Evolutionary conservation across 192 early-diverging fungal species (phyloP).

Genomic region (Coemansia brasiliensis): DNA sequence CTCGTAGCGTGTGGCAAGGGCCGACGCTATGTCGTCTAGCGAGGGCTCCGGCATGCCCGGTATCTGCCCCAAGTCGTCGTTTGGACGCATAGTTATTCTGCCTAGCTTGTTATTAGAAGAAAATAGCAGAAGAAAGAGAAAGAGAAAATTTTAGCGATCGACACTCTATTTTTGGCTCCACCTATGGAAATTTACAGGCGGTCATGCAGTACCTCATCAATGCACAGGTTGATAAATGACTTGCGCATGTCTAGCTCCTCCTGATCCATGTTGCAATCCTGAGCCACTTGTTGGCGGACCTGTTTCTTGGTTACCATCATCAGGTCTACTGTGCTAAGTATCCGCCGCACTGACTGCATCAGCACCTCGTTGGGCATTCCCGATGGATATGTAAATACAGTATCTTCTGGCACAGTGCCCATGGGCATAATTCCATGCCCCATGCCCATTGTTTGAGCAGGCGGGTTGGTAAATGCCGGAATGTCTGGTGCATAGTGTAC

Average conservation of each 20-base stretch:
- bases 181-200: constrained; percentile 19
- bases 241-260: constrained; percentile 81
- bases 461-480: constrained; percentile 4
- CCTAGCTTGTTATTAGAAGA: neutral
- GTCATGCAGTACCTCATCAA: constrained; percentile 62
- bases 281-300: constrained; percentile 86
- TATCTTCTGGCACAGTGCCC: constrained; percentile 9
- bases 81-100: constrained; percentile 45
- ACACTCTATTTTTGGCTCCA: constrained; percentile 13
- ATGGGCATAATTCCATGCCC: constrained; percentile 9
- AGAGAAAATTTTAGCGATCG: constrained; percentile 5
- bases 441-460: neutral
- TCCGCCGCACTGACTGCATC: constrained; percentile 65
- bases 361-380: constrained; percentile 73
- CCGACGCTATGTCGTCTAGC: constrained; percentile 26
- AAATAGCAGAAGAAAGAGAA: constrained; percentile 5
- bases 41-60: constrained; percentile 20
- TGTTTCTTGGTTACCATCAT: constrained; percentile 99
- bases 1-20: constrained; percentile 47
- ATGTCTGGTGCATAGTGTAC: constrained; percentile 22
- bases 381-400: constrained; percentile 33
- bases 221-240: constrained; percentile 85
- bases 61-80: constrained; percentile 46
- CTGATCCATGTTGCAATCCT: constrained; percentile 70
- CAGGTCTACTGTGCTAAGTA: constrained; percentile 87